A percentile compares a stretch with the other conserved stretches of the same genome.
Evolutionary conservation across 139 green algal genomes (phyloP).

Genomic region (Volvox africanus): DNA sequence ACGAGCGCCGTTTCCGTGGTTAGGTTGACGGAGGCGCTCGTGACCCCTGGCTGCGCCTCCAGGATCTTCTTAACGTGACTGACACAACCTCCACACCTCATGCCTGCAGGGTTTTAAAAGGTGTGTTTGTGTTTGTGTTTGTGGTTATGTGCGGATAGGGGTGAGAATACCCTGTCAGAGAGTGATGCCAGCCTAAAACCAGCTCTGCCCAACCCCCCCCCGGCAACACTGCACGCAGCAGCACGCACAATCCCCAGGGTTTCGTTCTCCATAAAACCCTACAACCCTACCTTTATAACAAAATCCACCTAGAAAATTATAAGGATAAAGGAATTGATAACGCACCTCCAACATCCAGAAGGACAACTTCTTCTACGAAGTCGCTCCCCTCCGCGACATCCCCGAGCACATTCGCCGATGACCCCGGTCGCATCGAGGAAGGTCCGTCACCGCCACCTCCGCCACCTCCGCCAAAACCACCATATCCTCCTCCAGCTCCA

Average conservation of each 20-base stretch:
- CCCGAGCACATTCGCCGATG: constrained; percentile 26
- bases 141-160: no score
- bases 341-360: constrained; percentile 84
- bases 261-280: no score
- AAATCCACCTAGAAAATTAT: no score
- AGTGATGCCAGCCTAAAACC: no score
- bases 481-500: constrained; percentile 23
- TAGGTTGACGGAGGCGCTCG: constrained; percentile 87
- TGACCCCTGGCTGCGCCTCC: constrained; percentile 67
- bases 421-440: not conserved
- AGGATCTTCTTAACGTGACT: constrained; percentile 82
- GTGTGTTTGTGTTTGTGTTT: no score
- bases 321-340: not conserved
- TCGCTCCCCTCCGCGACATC: constrained; percentile 49
- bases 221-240: no score
- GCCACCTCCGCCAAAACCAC: constrained; percentile 42
- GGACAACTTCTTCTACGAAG: constrained; percentile 77
- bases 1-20: constrained; percentile 92
- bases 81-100: constrained; percentile 93
- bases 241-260: no score
- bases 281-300: no score
- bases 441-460: constrained; percentile 18
- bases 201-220: no score
- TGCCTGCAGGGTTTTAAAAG: constrained; percentile 75
- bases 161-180: no score